Conservation (phyloP, 2,329 filamentous ascomycete species). For the Apiospora sp. region DNA sequence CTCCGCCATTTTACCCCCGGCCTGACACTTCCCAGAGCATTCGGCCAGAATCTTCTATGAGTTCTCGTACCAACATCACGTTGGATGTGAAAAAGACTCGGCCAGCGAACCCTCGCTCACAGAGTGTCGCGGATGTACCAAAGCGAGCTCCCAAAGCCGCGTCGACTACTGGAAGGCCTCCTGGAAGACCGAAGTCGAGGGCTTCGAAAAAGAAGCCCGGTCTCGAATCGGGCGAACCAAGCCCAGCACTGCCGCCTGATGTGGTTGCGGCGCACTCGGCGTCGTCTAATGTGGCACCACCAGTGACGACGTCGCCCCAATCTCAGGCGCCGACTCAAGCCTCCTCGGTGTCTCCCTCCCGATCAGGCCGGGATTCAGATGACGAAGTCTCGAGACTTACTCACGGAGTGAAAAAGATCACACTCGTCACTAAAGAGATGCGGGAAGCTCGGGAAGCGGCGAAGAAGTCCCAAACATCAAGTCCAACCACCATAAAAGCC, state of each 20-base stretch:
- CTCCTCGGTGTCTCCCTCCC: neutral
- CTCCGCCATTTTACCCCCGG: constrained; percentile 32
- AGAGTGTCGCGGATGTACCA: constrained; percentile 45
- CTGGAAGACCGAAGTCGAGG: constrained; percentile 28
- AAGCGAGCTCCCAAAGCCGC: constrained; percentile 42
- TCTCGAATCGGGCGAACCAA: constrained; percentile 1
- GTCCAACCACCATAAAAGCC: neutral
- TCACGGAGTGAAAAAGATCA: constrained; percentile 68
- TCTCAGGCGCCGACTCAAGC: neutral
- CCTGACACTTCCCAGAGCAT: constrained; percentile 52
- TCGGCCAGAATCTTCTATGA: constrained; percentile 53
- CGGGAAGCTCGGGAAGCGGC: constrained; percentile 57
- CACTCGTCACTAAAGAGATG: constrained; percentile 65
- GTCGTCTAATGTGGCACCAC: neutral
- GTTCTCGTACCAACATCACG: constrained; percentile 47
- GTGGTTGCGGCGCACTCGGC: neutral
- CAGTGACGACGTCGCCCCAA: neutral
- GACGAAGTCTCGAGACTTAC: constrained; percentile 64
- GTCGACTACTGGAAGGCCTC: constrained; percentile 25
- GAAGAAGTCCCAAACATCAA: constrained; percentile 31
- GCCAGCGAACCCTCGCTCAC: constrained; percentile 54
- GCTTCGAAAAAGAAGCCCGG: constrained; percentile 25
- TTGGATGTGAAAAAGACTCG: constrained; percentile 68
- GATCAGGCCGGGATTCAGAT: constrained; percentile 29
- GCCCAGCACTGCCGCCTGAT: neutral